These are phyloP conservation scores for Coffea eugenioides DNA, from an alignment of 257 asterid genomes.

Conservation along the genomic window DNA sequence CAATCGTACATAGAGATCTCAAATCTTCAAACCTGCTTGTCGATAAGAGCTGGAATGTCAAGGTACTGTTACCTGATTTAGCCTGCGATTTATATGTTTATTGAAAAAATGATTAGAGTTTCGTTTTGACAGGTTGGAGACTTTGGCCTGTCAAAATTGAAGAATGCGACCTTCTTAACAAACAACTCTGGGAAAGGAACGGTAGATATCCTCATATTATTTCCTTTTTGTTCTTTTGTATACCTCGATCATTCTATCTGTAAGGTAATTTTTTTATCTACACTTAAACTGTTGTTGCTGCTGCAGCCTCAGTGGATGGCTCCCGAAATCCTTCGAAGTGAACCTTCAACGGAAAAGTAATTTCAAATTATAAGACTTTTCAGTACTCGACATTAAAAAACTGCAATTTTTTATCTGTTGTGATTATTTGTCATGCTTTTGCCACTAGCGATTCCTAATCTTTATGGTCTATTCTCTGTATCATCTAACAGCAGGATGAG, in stretches of 20 bases:
- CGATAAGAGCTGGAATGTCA: constrained; percentile 59
- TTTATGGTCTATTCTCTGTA: not conserved
- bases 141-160: constrained; percentile 72
- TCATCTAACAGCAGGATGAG: not conserved
- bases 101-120: not conserved
- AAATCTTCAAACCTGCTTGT: constrained; percentile 83
- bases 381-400: not conserved
- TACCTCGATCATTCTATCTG: not conserved
- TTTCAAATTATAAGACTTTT: constrained; percentile 8
- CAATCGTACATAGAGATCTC: constrained; percentile 75
- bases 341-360: constrained; percentile 79
- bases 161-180: constrained; percentile 53
- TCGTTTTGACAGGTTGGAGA: constrained; percentile 61
- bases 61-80: constrained; percentile 39
- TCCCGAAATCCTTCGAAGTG: constrained; percentile 81
- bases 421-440: not conserved
- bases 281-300: not conserved
- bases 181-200: constrained; percentile 73
- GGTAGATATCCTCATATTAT: constrained; percentile 39
- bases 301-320: constrained; percentile 93
- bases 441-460: not conserved
- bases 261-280: constrained; percentile 1
- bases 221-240: not conserved
- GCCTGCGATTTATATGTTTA: not conserved
- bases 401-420: not conserved